phyloP scores from a whole-genome alignment of 352 stramenopile species.

The Globisporangium paroecandrum region DNA sequence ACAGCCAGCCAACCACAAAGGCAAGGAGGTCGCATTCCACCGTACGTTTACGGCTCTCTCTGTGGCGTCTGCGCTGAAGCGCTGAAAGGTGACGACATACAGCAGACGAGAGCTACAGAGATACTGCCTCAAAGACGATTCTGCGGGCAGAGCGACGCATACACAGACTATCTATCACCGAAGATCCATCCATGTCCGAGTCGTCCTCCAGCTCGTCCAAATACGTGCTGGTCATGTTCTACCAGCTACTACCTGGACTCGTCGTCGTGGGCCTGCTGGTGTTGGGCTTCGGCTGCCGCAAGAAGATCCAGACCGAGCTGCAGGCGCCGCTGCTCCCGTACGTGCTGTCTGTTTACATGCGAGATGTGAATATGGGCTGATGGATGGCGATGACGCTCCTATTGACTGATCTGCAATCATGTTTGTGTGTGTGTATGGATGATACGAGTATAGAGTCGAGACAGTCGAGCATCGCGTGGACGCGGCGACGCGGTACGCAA shows the following conservation, averaged over 20 bases:
- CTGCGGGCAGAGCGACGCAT: background rate
- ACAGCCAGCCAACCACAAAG: background rate
- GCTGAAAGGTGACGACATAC: background rate
- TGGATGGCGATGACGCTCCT: background rate
- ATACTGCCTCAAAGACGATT: constrained; percentile 4
- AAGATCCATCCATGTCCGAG: constrained; percentile 1
- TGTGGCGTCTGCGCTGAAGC: background rate
- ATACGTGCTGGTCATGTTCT: constrained; percentile 38
- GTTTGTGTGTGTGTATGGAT: background rate
- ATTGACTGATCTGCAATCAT: background rate
- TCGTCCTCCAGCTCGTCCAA: constrained; percentile 2
- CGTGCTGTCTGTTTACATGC: background rate
- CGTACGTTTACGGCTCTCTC: background rate
- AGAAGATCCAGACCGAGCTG: constrained; percentile 42
- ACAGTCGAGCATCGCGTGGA: constrained; percentile 63
- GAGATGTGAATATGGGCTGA: background rate
- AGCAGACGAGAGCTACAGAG: background rate
- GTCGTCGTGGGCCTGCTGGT: constrained; percentile 43
- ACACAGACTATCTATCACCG: background rate
- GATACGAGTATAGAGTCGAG: constrained; percentile 24
- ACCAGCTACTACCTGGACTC: constrained; percentile 26
- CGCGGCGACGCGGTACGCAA: constrained; percentile 36
- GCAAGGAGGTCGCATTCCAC: background rate
- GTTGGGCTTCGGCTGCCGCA: constrained; percentile 45
- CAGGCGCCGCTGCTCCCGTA: constrained; percentile 48